Evolutionary conservation across 1,284 basidiomycete species (phyloP).

Genomic region (Moesziomyces antarcticus): DNA sequence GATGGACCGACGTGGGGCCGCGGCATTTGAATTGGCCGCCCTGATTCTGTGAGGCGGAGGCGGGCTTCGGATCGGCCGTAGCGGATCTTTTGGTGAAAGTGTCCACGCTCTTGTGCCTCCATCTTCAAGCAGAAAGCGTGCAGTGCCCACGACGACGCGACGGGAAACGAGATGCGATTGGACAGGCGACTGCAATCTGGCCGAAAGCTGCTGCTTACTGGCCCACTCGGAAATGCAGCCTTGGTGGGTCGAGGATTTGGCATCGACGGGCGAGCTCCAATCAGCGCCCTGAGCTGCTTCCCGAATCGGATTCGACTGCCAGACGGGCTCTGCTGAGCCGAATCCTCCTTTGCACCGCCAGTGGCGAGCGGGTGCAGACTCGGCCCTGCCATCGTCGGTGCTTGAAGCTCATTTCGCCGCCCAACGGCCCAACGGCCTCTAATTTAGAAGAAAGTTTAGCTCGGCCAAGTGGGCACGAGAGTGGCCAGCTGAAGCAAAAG

Average conservation of each 20-base stretch:
- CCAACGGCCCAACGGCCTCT: no score
- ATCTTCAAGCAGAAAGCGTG: no score
- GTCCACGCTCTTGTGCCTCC: not conserved
- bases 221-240: not conserved
- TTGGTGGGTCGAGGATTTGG: not conserved
- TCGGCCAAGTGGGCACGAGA: not conserved
- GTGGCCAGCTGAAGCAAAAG: not conserved
- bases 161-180: not conserved
- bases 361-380: not conserved
- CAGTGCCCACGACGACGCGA: no score
- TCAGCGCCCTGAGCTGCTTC: not conserved
- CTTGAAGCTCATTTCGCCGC: no score
- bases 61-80: not conserved
- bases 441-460: not conserved
- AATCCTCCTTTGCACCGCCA: no score
- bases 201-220: not conserved
- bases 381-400: no score
- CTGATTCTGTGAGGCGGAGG: no score
- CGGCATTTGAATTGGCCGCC: constrained; percentile 3
- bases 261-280: not conserved
- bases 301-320: no score
- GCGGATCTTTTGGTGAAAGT: not conserved
- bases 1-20: constrained; percentile 1
- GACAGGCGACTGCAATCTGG: not conserved
- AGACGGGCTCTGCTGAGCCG: no score